Conservation (phyloP, 129 eudicot genomes). For the Glebionis coronaria region DNA sequence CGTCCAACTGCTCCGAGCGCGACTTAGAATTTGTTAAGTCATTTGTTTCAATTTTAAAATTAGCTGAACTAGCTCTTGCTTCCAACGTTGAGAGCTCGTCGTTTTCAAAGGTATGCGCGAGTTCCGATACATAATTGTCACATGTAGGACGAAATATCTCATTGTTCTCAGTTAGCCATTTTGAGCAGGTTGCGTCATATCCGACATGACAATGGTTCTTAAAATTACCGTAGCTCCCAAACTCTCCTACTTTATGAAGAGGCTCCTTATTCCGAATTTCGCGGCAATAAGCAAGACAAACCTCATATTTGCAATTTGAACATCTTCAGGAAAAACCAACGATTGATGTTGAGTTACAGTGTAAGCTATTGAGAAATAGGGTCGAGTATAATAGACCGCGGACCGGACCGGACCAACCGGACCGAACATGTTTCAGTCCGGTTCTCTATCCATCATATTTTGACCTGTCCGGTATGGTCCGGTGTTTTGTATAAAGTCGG, state of each 20-base stretch:
- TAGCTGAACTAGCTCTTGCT: not conserved
- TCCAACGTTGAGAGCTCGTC: not conserved
- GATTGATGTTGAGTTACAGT: slow-evolving; percentile 12
- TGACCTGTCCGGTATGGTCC: no score
- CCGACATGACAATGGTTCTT: no score
- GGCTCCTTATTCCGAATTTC: not conserved
- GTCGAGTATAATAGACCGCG: no score
- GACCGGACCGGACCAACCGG: no score
- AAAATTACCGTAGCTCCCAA: no score
- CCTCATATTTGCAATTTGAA: not conserved
- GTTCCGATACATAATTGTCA: not conserved
- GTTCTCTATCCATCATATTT: no score
- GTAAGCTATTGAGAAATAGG: no score
- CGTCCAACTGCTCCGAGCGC: not conserved
- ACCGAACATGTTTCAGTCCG: no score
- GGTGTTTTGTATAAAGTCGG: no score
- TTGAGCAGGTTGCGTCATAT: not conserved
- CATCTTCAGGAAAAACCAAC: slow-evolving; percentile 9
- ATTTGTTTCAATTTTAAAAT: not conserved
- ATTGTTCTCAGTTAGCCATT: not conserved
- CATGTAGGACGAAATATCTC: not conserved
- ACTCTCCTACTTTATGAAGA: no score
- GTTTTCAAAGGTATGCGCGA: not conserved
- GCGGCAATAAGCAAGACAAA: slow-evolving; percentile 17
- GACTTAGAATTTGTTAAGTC: not conserved